Evolutionary conservation across 1,284 basidiomycete genomes (phyloP).

Genomic region (Ceratobasidium sp.): DNA sequence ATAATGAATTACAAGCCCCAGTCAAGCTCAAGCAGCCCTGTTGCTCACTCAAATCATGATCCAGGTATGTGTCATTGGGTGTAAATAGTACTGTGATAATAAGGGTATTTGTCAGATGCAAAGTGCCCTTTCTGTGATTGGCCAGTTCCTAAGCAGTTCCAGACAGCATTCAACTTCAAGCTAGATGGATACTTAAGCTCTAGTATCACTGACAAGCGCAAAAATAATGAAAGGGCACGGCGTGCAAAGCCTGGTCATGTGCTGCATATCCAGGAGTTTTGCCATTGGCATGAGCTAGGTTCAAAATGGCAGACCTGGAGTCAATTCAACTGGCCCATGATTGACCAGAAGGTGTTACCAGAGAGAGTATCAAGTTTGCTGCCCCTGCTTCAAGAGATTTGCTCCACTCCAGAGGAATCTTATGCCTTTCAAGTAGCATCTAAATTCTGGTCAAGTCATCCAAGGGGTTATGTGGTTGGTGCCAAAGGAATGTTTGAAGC

Average conservation of each 20-base stretch:
- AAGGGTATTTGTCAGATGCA: neutral
- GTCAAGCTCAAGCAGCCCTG: neutral
- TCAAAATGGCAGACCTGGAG: neutral
- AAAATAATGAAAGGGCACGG: neutral
- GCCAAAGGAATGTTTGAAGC: neutral
- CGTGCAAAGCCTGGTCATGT: neutral
- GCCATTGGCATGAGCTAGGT: neutral
- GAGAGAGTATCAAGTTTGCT: neutral
- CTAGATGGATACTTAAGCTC: neutral
- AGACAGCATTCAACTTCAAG: neutral
- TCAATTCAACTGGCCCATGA: neutral
- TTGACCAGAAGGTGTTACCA: neutral
- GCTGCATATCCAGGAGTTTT: neutral
- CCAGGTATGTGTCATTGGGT: neutral
- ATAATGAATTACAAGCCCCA: neutral
- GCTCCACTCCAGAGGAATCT: neutral
- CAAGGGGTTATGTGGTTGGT: neutral
- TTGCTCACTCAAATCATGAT: neutral
- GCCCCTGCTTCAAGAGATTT: neutral
- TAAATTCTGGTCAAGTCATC: neutral
- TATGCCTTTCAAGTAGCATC: neutral
- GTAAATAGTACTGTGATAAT: neutral
- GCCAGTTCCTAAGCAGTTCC: neutral
- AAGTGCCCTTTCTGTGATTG: neutral
- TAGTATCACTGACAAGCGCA: neutral